phyloP scores from a whole-genome alignment of 768 basidiomycete genomes.

The Erythrobasidium yunnanense region DNA sequence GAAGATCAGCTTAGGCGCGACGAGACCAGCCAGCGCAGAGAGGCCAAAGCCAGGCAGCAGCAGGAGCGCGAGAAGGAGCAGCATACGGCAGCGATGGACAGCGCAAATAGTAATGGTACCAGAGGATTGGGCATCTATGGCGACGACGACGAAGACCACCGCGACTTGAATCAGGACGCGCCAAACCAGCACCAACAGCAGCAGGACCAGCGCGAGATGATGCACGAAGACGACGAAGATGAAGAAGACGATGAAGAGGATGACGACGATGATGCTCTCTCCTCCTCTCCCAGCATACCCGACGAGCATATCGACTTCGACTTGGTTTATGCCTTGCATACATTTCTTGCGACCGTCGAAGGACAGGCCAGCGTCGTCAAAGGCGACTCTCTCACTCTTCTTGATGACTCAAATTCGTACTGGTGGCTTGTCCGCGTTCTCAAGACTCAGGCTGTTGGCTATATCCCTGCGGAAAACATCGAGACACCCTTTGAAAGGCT shows the following conservation, averaged over 20 bases:
- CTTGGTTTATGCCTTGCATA: constrained; percentile 83
- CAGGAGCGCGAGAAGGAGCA: too few species aligned
- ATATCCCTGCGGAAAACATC: constrained; percentile 98
- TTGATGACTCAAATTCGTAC: constrained; percentile 98
- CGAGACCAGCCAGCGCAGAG: too few species aligned
- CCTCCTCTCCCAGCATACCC: constrained; percentile 36
- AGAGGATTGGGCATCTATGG: too few species aligned
- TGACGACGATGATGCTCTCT: constrained; percentile 34
- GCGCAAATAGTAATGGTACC: too few species aligned
- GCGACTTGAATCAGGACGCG: too few species aligned
- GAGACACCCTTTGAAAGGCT: constrained; percentile 95
- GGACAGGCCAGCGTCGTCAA: constrained; percentile 98
- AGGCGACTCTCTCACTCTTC: constrained; percentile 86
- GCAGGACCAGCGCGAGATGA: not conserved
- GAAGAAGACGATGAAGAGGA: constrained; percentile 30
- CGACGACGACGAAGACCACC: too few species aligned
- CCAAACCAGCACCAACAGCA: too few species aligned
- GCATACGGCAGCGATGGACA: too few species aligned
- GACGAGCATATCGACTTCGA: constrained; percentile 65
- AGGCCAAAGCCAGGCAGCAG: too few species aligned
- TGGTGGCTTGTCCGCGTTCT: constrained; percentile 99
- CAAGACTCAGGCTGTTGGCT: constrained; percentile 96
- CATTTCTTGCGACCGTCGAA: constrained; percentile 93
- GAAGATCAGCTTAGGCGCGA: too few species aligned
- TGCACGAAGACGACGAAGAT: constrained; percentile 1